Evolutionary conservation across 306 rosid genomes (phyloP).

Genomic region (Ceratonia siliqua): DNA sequence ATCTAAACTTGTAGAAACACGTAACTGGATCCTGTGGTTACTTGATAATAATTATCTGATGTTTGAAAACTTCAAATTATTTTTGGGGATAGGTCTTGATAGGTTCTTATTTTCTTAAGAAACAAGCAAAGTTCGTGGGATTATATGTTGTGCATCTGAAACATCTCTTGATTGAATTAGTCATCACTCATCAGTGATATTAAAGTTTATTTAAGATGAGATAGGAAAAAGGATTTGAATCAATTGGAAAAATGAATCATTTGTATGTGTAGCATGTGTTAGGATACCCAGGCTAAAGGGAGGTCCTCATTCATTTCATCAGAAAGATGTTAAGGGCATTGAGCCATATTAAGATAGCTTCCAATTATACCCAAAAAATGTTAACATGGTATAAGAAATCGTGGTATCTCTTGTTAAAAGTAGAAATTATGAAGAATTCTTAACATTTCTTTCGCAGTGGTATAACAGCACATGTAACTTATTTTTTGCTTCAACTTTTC

Average conservation of each 20-base stretch:
- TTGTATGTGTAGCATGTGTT: neutral
- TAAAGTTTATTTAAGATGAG: neutral
- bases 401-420: neutral
- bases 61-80: neutral
- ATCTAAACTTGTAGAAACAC: neutral
- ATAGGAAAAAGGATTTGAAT: neutral
- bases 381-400: neutral
- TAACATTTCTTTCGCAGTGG: constrained; percentile 17
- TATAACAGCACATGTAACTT: constrained; percentile 18
- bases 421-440: neutral
- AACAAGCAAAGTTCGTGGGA: neutral
- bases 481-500: constrained; percentile 34
- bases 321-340: neutral
- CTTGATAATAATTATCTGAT: neutral
- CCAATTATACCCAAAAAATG: neutral
- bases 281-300: neutral
- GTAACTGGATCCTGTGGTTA: neutral
- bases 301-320: neutral
- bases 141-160: neutral
- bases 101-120: neutral
- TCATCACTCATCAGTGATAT: neutral
- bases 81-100: neutral
- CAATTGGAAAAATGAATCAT: neutral
- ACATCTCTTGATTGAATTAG: neutral
- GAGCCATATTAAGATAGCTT: constrained; percentile 7